Base-by-base conservation (phyloP, 495 filamentous ascomycete species). In the Pseudotulostoma volvatum region DNA sequence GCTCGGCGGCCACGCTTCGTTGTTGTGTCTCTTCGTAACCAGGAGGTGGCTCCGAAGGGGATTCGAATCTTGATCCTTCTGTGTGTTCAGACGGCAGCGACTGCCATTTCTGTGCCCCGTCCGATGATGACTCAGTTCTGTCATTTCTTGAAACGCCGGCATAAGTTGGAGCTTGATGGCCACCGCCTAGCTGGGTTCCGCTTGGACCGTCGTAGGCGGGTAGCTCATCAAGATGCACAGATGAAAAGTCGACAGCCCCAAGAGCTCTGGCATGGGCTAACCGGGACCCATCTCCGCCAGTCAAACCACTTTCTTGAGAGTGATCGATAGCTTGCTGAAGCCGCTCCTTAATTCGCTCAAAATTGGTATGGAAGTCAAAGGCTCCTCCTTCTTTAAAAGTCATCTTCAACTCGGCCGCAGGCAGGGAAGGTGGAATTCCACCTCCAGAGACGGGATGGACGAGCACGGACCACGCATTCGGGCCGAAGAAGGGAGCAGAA, bases 321-420 rank as follows among this genome's bases (percentile, higher is more conserved):
- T 81, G 69, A 45, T 88, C 81, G 11, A 81, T 67, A 3, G 82
- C 85, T 41, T 93, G 83, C 38, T 78, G 63, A 31, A 93, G 59
- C 1, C 81, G 71, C 44, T 90, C 87, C 55, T 81, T 90, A 28
- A 95, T 75, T 37, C 79, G 69, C 51, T 92, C 85, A 50, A 81
- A 95, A 28, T 76, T 72, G 4, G 70, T 69, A 39, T 87, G 80
- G 48, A 93, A 95, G 47, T 95, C 88, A 60, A 81, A 93, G 7
- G 85, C 86, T 0, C 90, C 90, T 31, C 92, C 90, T 37, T 97
- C 90, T 56, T 83, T 84, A 66, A 96, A 97, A 7, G 79, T 81
- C 39, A 95, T 68, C 57, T 79, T 84, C 36, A 87, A 43, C 45
- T 88, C 81, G 19, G 93, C 68, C 11, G 74, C 73, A 2, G 77